Evolutionary conservation across 2,329 filamentous ascomycete species (phyloP).

Genomic region (Calonectria ilicicola): DNA sequence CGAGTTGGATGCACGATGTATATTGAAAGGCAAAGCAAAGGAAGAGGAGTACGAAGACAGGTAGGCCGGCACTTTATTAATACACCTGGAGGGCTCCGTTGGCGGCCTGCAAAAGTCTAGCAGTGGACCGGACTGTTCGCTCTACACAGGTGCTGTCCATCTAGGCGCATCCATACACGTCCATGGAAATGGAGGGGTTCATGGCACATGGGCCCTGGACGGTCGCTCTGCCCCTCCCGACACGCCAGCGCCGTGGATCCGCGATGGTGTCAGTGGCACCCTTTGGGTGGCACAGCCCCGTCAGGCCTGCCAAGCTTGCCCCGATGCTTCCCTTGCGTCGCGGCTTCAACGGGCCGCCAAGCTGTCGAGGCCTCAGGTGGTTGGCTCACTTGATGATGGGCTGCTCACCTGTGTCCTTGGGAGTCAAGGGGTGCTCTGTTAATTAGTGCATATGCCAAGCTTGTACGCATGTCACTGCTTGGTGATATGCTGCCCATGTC

Average conservation of each 20-base stretch:
- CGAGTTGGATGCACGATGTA: neutral
- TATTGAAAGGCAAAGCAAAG: neutral
- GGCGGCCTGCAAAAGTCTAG: conserved; percentile 11
- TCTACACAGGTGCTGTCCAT: neutral
- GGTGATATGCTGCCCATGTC: neutral
- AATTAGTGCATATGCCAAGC: neutral
- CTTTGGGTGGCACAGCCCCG: conserved; percentile 8
- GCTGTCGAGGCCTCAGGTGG: neutral
- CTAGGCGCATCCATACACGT: conserved; percentile 4
- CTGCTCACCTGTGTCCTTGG: neutral
- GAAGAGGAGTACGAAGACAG: neutral
- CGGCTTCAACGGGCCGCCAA: conserved; percentile 2
- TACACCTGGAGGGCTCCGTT: neutral
- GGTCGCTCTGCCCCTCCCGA: neutral
- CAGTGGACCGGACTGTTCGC: neutral
- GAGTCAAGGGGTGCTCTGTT: neutral
- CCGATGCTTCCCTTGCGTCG: neutral
- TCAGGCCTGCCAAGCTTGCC: conserved; percentile 14
- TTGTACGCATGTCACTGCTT: neutral
- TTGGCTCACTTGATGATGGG: neutral
- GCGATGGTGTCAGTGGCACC: conserved; percentile 20
- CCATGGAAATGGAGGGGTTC: neutral
- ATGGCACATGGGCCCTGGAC: conserved; percentile 1
- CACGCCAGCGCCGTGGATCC: conserved; percentile 12
- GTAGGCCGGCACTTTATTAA: neutral